Base-by-base conservation (phyloP, 2,329 filamentous ascomycete species). In the Cercospora sojina region DNA sequence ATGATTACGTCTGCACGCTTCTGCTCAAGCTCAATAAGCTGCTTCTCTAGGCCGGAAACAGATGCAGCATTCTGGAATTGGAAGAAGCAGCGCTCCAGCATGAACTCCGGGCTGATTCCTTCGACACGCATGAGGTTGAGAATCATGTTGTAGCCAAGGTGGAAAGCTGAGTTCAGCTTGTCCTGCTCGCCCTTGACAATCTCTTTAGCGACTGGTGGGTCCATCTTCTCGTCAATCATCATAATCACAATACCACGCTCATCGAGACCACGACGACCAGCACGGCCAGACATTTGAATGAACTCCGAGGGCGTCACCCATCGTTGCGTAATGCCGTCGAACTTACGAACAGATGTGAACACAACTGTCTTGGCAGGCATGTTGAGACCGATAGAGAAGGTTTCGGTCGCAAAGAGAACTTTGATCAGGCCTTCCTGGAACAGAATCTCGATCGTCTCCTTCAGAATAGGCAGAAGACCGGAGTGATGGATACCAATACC, bases 311-410 rank as follows among this genome's bases (percentile, higher is more conserved):
- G 92, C 0, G 93, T 97, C 20, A 98, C 86, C 80, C 93, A 96
- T 70, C 94, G 87, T 73, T 88, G 87, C 66, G 86, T 85, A 6
- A 88, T 85, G 65, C 96, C 96, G 76, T 99, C 95, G 77, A 93
- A 99, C 77, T 99, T 99, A 62, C 91, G 91, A 9, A 99, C 93
- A 72, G 91, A 93, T 0, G 95, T 97, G 79, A 99, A 99, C n/a
- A 99, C 93, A 1, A 99, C 95, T 0, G 95, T 99, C 83, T 97
- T 97, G 27, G 95, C 95, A 71, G 95, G 95, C 95, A 99, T 98
- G 84, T 99, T 99, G 66, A 99, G 81, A 67, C 95, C 95, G 71
- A 99, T 99, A 3, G 95, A 98, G 81, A 99, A 99, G 1, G 95
- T 99, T 79, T 99, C 96, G 0, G 95, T 99, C 0, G 95, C 95